phyloP scores from a whole-genome alignment of 2,329 filamentous ascomycete species.

The Paraconiothyrium brasiliense region DNA sequence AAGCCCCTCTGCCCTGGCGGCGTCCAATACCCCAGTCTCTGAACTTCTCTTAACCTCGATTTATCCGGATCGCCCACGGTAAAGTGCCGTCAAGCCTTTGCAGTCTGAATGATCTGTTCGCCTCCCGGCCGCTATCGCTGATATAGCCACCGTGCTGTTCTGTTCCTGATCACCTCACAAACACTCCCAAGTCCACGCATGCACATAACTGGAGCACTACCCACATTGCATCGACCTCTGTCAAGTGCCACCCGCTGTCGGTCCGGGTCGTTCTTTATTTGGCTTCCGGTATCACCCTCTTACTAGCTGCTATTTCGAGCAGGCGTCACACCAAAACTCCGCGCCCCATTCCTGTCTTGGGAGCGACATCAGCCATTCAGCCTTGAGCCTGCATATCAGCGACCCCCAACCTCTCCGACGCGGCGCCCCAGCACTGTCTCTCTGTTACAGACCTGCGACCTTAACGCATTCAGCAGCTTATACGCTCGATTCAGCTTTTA shows the following conservation, averaged over 20 bases:
- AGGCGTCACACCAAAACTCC: conserved; percentile 44
- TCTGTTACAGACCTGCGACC: conserved; percentile 38
- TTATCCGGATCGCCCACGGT: conserved; percentile 52
- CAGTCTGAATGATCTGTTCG: conserved; percentile 50
- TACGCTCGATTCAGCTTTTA: conserved; percentile 34
- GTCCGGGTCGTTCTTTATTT: conserved; percentile 43
- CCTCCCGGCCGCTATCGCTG: conserved; percentile 48
- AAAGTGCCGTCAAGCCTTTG: conserved; percentile 52
- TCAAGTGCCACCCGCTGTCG: conserved; percentile 31
- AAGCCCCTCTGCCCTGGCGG: conserved; percentile 45
- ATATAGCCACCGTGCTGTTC: conserved; percentile 49
- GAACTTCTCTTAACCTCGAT: conserved; percentile 50
- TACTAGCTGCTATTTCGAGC: conserved; percentile 47
- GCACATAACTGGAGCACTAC: conserved; percentile 41
- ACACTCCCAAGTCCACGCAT: conserved; percentile 37
- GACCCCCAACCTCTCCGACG: conserved; percentile 37
- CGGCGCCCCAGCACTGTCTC: conserved; percentile 31
- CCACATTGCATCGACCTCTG: conserved; percentile 36
- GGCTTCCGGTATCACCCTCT: conserved; percentile 37
- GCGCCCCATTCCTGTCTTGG: conserved; percentile 43
- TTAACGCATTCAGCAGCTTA: conserved; percentile 33
- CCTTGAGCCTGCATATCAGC: conserved; percentile 45
- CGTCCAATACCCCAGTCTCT: conserved; percentile 46
- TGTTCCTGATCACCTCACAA: conserved; percentile 48
- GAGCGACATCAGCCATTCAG: conserved; percentile 48